Evolutionary conservation across 192 early-diverging fungal genomes (phyloP), one percentile per base, ranked within the genome.

Genomic region (Backusella tuberculispora): DNA sequence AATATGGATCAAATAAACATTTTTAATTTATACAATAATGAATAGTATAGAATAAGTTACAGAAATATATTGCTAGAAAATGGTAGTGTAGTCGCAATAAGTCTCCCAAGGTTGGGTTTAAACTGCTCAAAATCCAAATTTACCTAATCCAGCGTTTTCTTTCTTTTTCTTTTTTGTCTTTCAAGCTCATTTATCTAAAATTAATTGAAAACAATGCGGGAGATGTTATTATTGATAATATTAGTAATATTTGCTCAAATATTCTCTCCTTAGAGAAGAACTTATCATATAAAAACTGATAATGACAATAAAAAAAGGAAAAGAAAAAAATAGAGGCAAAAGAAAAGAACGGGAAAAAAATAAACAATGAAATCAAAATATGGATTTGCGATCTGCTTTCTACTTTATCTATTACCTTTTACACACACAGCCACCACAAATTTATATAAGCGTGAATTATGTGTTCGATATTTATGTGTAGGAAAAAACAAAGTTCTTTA

Each of bases 261-360:
- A 26, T 21, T 12, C 10, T 60, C 53, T 60, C 53, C 53, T 26
- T 60, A 13, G 7, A 60, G 21, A 56, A 24, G 24, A 56, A 56
- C 21, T 56, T 56, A 12, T 19, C 53, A 10, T 60, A 60, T 60
- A 60, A 60, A 60, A 24, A 60, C 53, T 60, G 53, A 12, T 60
- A 13, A 12, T 24, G 26, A 12, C 24, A 60, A 60, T 34, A 34
- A 60, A 13, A 4, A 60, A 60, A 24, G 24, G 0, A 60, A 56
- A 56, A 3, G 19, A 24, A 12, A 0, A 56, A 56, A 24, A n/a
- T n/a, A n/a, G n/a, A n/a, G n/a, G n/a, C n/a, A n/a, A n/a, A n/a
- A n/a, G n/a, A n/a, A n/a, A n/a, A n/a, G n/a, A n/a, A n/a, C n/a
- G n/a, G 19, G 6, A 0, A 50, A 60, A 24, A 10, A 56, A 60